A percentile compares a stretch with the other conserved stretches of the same genome.
These are phyloP conservation scores for Trichoderma simmonsii DNA, from an alignment of 2,329 filamentous ascomycete species.

Conservation along the genomic window DNA sequence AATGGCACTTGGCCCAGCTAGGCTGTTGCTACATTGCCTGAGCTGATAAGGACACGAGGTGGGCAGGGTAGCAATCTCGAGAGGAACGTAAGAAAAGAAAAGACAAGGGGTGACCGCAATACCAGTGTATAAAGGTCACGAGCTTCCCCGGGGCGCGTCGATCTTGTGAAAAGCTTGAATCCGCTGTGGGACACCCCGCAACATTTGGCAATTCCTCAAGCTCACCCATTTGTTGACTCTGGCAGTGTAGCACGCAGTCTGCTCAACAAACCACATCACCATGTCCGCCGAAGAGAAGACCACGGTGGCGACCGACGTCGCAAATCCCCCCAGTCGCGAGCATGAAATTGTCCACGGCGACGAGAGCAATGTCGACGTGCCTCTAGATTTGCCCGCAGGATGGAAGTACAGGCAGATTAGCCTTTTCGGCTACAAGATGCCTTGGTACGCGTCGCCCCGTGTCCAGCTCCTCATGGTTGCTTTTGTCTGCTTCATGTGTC, in stretches of 20 bases:
- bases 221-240: neutral
- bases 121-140: neutral
- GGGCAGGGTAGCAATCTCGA: neutral
- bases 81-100: neutral
- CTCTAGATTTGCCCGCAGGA: slow-evolving; percentile 41
- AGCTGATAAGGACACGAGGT: neutral
- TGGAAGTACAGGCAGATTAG: slow-evolving; percentile 62
- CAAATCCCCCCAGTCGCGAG: neutral
- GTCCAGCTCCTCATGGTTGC: slow-evolving; percentile 68
- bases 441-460: slow-evolving; percentile 68
- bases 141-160: neutral
- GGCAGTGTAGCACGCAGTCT: neutral
- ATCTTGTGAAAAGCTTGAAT: neutral
- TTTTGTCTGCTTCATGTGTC: slow-evolving; percentile 58
- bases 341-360: slow-evolving; percentile 15
- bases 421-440: slow-evolving; percentile 44
- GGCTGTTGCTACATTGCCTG: neutral
- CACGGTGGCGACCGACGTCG: neutral
- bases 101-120: neutral
- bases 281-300: slow-evolving; percentile 30
- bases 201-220: neutral
- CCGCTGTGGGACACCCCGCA: neutral
- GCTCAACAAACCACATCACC: neutral
- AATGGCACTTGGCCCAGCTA: neutral
- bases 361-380: slow-evolving; percentile 17